Base-by-base conservation (phyloP, 352 stramenopile species). In the Phytophthora pluvialis region DNA sequence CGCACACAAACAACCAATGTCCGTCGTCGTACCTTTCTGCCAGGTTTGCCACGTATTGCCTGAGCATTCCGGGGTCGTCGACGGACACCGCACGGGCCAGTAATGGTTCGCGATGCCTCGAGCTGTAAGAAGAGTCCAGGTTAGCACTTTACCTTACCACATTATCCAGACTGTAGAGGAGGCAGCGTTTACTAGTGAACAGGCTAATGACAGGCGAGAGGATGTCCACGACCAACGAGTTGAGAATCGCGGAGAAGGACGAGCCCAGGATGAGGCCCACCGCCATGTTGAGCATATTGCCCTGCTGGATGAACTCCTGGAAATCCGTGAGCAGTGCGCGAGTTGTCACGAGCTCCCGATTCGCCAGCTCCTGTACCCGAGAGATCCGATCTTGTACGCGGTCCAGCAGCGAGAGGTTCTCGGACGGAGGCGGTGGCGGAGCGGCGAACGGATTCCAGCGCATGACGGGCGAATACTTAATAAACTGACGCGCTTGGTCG, bases 261-360 rank as follows among this genome's bases (percentile, higher is more conserved):
- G 83, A 75, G 44, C 82, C 82, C 11, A 91, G 70, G 59, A 91
- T 89, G 26, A 91, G 69, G 52, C 82, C 82, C 35, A 91, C 69
- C 21, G 82, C 82, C 53, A 91, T 72, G 64, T 89, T 80, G 72
- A 91, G 72, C 76, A 89, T 89, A 60, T 87, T 88, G 36, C 82
- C 82, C 61, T 91, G 82, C 67, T 87, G 76, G 59, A 91, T 85
- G 38, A 91, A 91, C 39, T 88, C 77, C 45, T 88, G 75, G 62
- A 91, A 91, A 66, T 91, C 82, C 21, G 46, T 33, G 28, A 75
- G 18, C 31, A 75, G 32, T 5, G 54, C 61, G 4, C 67, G 54
- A 26, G 60, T 60, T 16, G 29, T 52, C 15, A 61, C 47, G 25
- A 73, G 26, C 15, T 73, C 51, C 7, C 31, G 59, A 35, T 21